Percentiles rank a stretch among this genome's conserved stretches.
phyloP scores from a whole-genome alignment of 305 asterid genomes.

The Fraxinus xanthoxyloides region DNA sequence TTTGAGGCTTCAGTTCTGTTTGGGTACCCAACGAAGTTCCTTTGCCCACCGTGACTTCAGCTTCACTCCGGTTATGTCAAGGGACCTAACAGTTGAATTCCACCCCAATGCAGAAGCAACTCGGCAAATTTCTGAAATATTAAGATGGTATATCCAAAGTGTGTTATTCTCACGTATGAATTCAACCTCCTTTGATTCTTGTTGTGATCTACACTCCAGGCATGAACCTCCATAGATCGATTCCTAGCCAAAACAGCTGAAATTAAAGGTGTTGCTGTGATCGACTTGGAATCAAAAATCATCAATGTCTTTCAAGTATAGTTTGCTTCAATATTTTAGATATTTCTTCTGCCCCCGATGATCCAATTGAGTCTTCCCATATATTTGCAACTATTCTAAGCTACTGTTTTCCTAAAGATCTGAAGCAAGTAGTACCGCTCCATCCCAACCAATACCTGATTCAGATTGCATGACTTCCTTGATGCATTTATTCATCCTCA shows the following conservation, averaged over 20 bases:
- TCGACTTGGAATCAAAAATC: slow-evolving; percentile 48
- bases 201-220: slow-evolving; percentile 48
- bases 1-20: slow-evolving; percentile 63
- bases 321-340: slow-evolving; percentile 81
- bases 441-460: slow-evolving; percentile 62
- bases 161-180: slow-evolving; percentile 53
- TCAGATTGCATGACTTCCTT: slow-evolving; percentile 53
- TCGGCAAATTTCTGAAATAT: slow-evolving; percentile 53
- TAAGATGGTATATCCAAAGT: slow-evolving; percentile 49
- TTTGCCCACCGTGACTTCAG: slow-evolving; percentile 76
- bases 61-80: slow-evolving; percentile 64
- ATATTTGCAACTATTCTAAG: slow-evolving; percentile 61
- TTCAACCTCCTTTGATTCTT: slow-evolving; percentile 55
- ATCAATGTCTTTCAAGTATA: slow-evolving; percentile 52
- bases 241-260: slow-evolving; percentile 82
- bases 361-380: slow-evolving; percentile 82
- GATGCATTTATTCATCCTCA: slow-evolving; percentile 39
- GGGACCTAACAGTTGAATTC: slow-evolving; percentile 65
- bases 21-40: slow-evolving; percentile 72
- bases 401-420: slow-evolving; percentile 49
- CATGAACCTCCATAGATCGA: slow-evolving; percentile 67
- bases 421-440: slow-evolving; percentile 53
- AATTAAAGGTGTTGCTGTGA: slow-evolving; percentile 60
- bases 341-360: slow-evolving; percentile 70
- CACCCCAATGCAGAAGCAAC: slow-evolving; percentile 63